Conservation (phyloP, 2,329 filamentous ascomycete species). For the Fusarium succisae region DNA sequence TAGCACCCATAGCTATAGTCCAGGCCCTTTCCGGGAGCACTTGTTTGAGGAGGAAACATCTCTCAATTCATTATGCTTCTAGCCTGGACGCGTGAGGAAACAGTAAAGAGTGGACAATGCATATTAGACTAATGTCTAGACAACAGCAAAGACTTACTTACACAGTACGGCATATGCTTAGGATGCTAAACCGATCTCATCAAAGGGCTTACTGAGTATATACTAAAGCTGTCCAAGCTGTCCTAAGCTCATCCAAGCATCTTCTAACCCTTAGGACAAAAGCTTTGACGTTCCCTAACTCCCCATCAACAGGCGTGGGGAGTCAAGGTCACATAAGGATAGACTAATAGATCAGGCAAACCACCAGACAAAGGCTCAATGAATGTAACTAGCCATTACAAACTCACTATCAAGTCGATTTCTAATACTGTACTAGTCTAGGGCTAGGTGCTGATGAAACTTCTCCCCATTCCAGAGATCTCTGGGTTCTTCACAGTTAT, state of each 20-base stretch:
- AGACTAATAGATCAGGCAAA: not conserved
- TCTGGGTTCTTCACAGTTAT: not conserved
- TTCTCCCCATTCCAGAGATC: not conserved
- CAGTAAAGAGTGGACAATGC: not conserved
- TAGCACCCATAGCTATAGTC: constrained; percentile 15
- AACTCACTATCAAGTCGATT: not conserved
- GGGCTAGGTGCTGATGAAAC: not conserved
- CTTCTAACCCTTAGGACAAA: not conserved
- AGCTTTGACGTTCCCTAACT: not conserved
- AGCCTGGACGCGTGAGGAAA: not conserved
- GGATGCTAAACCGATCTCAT: too few species aligned
- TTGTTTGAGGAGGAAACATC: constrained; percentile 14
- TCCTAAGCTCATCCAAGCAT: not conserved
- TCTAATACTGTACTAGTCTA: not conserved
- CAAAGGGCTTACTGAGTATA: not conserved
- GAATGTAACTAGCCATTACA: not conserved
- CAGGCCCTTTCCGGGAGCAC: not conserved
- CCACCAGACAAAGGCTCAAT: not conserved
- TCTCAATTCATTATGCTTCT: constrained; percentile 3
- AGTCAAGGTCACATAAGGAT: not conserved
- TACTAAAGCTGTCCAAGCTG: not conserved
- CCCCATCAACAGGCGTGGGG: not conserved
- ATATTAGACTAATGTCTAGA: not conserved
- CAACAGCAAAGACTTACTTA: not conserved
- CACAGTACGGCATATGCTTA: not conserved